Evolutionary conservation across 768 basidiomycete genomes (phyloP), one percentile per base, ranked within the genome.

Genomic region (Lentinula aciculospora): DNA sequence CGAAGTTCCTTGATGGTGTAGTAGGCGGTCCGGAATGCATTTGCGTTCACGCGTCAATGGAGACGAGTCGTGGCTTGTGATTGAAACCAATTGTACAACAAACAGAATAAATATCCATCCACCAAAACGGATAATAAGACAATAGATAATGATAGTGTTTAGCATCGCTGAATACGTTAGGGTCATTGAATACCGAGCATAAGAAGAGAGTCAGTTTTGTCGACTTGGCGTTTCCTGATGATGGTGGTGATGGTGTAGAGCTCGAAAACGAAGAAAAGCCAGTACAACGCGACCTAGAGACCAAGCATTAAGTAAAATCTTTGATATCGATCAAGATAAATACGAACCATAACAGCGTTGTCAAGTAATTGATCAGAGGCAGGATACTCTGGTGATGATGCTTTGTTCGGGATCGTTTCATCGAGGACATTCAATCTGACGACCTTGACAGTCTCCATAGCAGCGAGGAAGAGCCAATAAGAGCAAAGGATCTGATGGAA

Each of bases 191-290:
- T 3, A 19, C 25, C 51, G 3, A 12, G 34, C 12, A 53, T 9
- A 13, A n/a, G 7, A 1, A 39, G 9, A 17, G 51, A 21, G 27
- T n/a, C 25, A 3, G 36, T 13, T 25, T 53, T 27, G 19, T 53
- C 19, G 19, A 53, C 32, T 23, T 40, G 6, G 21, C 34, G 51
- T 36, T 39, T 53, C 34, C 13, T 53, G 21, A 53, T 40, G 6
- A 5, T 25, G n/a, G 51, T 53, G 21, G 39, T 40, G 6, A 5
- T 25, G n/a, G 51, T 53, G 2, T 29, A 53, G 25, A 40, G 36
- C 23, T 64, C 60, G 21, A 68, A 63, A 39, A 69, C 64, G 17
- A 73, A 64, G 9, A 65, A 60, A 3, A 56, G 9, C 27, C 25
- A 56, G n/a, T 44, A 44, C 9, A 56, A 45, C 7, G 42, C 54